phyloP scores from a whole-genome alignment of 495 filamentous ascomycete genomes.

The Neurospora tetrasperma region DNA sequence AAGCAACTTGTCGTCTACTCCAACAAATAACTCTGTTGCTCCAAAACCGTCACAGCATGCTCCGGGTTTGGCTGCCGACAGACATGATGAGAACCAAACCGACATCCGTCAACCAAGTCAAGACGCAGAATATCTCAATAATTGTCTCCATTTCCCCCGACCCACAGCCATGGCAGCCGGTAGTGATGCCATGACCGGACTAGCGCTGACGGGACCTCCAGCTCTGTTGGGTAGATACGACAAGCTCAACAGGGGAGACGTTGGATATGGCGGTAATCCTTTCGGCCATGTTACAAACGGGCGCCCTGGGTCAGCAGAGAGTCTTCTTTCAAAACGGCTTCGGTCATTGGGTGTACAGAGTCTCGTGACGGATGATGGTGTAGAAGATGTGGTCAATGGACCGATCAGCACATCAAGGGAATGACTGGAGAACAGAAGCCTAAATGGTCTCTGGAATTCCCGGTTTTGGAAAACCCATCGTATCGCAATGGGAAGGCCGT shows the following conservation, averaged over 20 bases:
- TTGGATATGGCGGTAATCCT: conserved; percentile 55
- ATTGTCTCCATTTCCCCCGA: neutral
- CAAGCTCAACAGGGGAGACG: conserved; percentile 58
- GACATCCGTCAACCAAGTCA: neutral
- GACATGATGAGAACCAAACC: neutral
- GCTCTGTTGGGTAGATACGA: conserved; percentile 52
- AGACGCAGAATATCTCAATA: neutral
- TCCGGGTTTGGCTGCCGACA: neutral
- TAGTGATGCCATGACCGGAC: conserved; percentile 10
- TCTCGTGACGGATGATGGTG: neutral
- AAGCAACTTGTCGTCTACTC: neutral
- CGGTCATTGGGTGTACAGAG: conserved; percentile 28
- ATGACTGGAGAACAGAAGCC: neutral
- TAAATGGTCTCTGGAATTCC: neutral
- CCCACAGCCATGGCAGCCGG: neutral
- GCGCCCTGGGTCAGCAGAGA: conserved; percentile 21
- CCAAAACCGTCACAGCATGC: neutral
- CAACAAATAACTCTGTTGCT: neutral
- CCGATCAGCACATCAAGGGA: neutral
- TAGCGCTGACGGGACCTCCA: conserved; percentile 8
- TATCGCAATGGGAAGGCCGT: neutral
- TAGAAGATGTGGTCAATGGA: neutral
- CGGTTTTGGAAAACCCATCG: neutral
- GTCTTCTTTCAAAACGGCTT: conserved; percentile 36
- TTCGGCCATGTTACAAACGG: conserved; percentile 23